Base-by-base conservation (phyloP, 768 basidiomycete genomes). In the Candolleomyces aberdarensis region DNA sequence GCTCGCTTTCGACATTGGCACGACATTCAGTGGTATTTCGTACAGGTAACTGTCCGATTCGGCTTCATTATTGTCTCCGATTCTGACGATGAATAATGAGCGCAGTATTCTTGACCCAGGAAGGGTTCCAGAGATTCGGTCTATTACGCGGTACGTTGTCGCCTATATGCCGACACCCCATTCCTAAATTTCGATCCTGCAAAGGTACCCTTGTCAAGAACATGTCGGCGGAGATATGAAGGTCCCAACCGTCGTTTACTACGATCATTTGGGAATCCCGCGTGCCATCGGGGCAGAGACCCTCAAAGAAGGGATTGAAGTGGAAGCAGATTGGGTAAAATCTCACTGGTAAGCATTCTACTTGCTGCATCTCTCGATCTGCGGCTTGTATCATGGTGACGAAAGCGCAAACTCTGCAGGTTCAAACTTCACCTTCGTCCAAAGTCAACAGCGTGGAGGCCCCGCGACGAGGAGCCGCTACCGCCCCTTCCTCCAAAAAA, bases 161-260 rank as follows among this genome's bases (percentile, higher is more conserved):
- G 65, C 32, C 66, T 44, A 11, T 1, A 15, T 47, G 15, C 36
- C 36, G 15, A 5, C 36, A n/a, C n/a, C n/a, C 19, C 15, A 1
- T 14, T 26, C 29, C 14, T 5, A 32, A 14, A 8, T n/a, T 19
- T 17, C 17, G 40, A 2, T 6, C 26, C 29, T 5, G 22, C 14
- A 10, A 9, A 60, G 59, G 26, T 80, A 71, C 60, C 81, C 80
- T 8, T 74, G 71, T 0, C 79, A 80, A 57, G 73, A 75, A 11
- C 65, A 69, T 1, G 66, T 71, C 17, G 74, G 74, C 0, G 75
- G 76, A 1, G 73, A 76, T 41, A 71, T 69, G 32, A 82, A 79
- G 58, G 75, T 81, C 41, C 81, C 79, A 0, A 75, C 78, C 0
- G 64, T 79, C 14, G 49, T 81, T 14, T 80, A 77, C 61, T 82